phyloP scores from a whole-genome alignment of 805 yeast species.

The Teunomyces aglyptinius region DNA sequence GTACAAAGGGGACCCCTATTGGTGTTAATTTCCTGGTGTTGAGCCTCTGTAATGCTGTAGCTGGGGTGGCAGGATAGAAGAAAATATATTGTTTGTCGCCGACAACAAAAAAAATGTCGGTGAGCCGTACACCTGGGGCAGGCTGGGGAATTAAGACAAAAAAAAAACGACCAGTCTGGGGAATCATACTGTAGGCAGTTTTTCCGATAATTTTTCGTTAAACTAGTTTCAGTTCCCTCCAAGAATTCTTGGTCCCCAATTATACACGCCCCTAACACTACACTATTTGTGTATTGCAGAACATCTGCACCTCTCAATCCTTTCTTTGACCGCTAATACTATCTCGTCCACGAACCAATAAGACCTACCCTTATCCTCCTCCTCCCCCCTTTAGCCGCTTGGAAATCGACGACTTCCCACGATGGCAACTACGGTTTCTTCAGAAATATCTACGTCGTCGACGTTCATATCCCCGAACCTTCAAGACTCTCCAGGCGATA shows the following conservation, averaged over 20 bases:
- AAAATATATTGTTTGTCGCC: not conserved
- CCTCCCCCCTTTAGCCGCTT: not conserved
- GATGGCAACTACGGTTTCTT: not conserved
- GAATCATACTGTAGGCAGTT: not conserved
- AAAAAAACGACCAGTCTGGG: slow-evolving; percentile 1
- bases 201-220: slow-evolving; percentile 2
- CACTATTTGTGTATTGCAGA: not conserved
- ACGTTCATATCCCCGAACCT: not conserved
- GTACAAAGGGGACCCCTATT: too few species aligned
- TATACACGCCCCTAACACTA: not conserved
- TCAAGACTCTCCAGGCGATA: slow-evolving; percentile 1
- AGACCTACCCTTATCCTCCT: not conserved
- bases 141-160: slow-evolving; percentile 1
- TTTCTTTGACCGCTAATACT: not conserved
- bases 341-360: not conserved
- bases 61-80: not conserved
- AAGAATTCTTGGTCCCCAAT: not conserved
- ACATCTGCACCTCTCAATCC: not conserved
- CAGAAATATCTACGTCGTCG: not conserved
- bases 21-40: not conserved
- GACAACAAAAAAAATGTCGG: not conserved
- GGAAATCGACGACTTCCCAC: not conserved
- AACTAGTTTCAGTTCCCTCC: not conserved
- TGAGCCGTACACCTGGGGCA: slow-evolving; percentile 1
- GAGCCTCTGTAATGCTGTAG: not conserved